Evolutionary conservation across 1,284 basidiomycete species (phyloP).

Genomic region (Ceratobasidium sp.): DNA sequence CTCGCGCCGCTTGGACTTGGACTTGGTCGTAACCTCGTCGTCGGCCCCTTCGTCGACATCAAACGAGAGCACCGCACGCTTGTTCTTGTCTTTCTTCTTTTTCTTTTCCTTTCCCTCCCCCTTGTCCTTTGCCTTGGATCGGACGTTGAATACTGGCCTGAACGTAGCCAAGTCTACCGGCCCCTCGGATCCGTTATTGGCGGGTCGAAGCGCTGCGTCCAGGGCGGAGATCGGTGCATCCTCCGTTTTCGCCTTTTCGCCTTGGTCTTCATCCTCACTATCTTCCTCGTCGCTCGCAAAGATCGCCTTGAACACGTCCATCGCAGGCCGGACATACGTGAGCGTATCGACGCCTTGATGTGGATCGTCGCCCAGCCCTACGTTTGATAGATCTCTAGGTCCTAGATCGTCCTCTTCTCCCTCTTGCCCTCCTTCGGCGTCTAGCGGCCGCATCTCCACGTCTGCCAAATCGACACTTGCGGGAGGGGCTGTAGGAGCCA

Average conservation of each 20-base stretch:
- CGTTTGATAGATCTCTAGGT: slow-evolving; percentile 74
- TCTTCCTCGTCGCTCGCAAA: slow-evolving; percentile 92
- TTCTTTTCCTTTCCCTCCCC: slow-evolving; percentile 59
- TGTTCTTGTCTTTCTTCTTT: slow-evolving; percentile 51
- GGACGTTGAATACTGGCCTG: slow-evolving; percentile 84
- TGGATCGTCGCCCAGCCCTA: slow-evolving; percentile 92
- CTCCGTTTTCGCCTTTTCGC: slow-evolving; percentile 52
- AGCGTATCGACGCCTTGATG: slow-evolving; percentile 87
- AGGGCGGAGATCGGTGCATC: slow-evolving; percentile 28
- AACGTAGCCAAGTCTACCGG: slow-evolving; percentile 73
- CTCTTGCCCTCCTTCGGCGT: slow-evolving; percentile 34
- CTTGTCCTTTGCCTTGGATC: slow-evolving; percentile 59
- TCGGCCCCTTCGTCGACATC: slow-evolving; percentile 55
- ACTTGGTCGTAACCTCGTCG: slow-evolving; percentile 54
- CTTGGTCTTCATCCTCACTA: slow-evolving; percentile 71
- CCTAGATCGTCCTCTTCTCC: slow-evolving; percentile 52
- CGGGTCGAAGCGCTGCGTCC: slow-evolving; percentile 48
- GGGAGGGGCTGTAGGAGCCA: slow-evolving; percentile 49
- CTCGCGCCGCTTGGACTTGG: slow-evolving; percentile 57
- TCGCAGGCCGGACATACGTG: slow-evolving; percentile 86
- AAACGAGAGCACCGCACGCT: slow-evolving; percentile 50
- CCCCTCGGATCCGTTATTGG: slow-evolving; percentile 50
- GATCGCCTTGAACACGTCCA: slow-evolving; percentile 96
- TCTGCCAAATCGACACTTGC: slow-evolving; percentile 50
- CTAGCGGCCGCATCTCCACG: slow-evolving; percentile 47